A percentile compares a stretch with the other conserved stretches of the same genome.
phyloP scores from a whole-genome alignment of 257 asterid genomes.

The Solanum tarijense region DNA sequence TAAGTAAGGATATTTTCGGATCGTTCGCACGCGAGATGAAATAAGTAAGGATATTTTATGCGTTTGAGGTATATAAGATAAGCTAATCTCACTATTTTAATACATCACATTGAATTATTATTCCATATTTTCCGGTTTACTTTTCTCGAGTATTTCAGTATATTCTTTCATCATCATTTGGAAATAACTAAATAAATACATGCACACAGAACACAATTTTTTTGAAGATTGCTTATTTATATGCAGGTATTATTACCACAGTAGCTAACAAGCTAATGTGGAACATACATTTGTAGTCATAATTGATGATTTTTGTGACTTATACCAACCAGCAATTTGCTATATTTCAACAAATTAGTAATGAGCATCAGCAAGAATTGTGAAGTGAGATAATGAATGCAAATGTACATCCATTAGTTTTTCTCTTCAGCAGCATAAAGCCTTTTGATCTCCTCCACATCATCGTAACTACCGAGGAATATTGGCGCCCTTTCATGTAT shows the following conservation, averaged over 20 bases:
- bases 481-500: slow-evolving; percentile 93
- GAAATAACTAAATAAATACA: background rate
- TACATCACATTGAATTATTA: too few species aligned
- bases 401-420: slow-evolving; percentile 15
- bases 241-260: background rate
- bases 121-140: too few species aligned
- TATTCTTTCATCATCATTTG: background rate
- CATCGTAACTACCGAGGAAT: slow-evolving; percentile 89
- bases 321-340: background rate
- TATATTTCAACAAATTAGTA: background rate
- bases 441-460: slow-evolving; percentile 87
- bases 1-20: too few species aligned
- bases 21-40: too few species aligned
- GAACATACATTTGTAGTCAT: background rate
- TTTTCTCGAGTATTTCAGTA: too few species aligned
- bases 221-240: background rate
- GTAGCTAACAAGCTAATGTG: background rate
- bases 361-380: background rate
- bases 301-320: background rate
- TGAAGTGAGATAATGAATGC: background rate
- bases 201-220: background rate
- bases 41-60: too few species aligned
- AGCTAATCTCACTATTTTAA: too few species aligned
- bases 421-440: slow-evolving; percentile 60
- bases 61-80: too few species aligned